Evolutionary conservation across 129 eudicot genomes (phyloP).

Genomic region (Chrysanthemum lavandulifolium): DNA sequence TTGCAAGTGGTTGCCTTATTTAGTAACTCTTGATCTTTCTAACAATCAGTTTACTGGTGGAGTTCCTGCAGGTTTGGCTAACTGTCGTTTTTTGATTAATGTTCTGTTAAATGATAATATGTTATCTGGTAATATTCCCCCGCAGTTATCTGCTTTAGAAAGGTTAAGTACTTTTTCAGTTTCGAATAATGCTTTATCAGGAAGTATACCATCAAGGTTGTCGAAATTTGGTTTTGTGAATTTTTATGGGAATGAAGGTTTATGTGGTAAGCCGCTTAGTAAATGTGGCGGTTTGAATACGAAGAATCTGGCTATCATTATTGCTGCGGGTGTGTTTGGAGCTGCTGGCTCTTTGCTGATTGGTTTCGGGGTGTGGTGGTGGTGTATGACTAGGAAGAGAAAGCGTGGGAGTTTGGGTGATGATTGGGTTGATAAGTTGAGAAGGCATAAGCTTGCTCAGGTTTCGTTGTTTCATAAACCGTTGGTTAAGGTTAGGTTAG

Average conservation of each 20-base stretch:
- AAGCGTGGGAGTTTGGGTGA: conserved; percentile 50
- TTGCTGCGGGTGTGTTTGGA: conserved; percentile 85
- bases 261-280: conserved; percentile 57
- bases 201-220: conserved; percentile 51
- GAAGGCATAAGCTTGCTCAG: conserved; percentile 62
- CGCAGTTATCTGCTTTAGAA: conserved; percentile 41
- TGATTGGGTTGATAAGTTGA: conserved; percentile 63
- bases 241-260: conserved; percentile 53
- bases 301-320: conserved; percentile 58
- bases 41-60: conserved; percentile 53
- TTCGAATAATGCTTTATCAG: conserved; percentile 54
- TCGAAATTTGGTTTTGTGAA: conserved; percentile 19
- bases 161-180: conserved; percentile 55
- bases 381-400: conserved; percentile 49
- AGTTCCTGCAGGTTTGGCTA: conserved; percentile 53
- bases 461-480: conserved; percentile 80
- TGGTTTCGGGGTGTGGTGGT: conserved; percentile 86
- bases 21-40: conserved; percentile 61
- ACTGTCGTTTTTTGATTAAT: conserved; percentile 55
- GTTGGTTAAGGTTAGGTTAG: conserved; percentile 69
- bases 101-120: conserved; percentile 39
- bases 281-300: conserved; percentile 71
- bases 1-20: conserved; percentile 68
- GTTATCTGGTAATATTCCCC: conserved; percentile 56
- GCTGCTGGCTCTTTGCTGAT: conserved; percentile 73